These are phyloP conservation scores for Phytophthora tentaculata DNA, from an alignment of 352 stramenopile genomes.

Conservation along the genomic window DNA sequence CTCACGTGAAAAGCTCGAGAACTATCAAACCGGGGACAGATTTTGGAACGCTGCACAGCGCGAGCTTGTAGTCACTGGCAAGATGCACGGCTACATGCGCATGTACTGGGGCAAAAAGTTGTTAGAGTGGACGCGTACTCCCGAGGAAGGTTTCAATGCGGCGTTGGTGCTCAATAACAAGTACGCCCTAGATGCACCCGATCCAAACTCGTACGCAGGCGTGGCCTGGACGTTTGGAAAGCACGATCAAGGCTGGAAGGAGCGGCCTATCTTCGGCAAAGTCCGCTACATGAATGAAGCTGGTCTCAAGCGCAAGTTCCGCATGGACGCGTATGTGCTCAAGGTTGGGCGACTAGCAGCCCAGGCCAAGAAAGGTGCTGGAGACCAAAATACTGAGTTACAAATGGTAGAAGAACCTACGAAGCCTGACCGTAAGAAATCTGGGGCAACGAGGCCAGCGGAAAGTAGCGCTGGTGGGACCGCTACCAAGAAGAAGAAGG, in stretches of 20 bases:
- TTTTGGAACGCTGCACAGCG: conserved; percentile 99
- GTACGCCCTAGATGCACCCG: conserved; percentile 96
- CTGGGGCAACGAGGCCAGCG: conserved; percentile 10
- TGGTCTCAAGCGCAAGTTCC: conserved; percentile 98
- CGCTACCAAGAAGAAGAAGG: conserved; percentile 37
- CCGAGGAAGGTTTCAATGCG: conserved; percentile 90
- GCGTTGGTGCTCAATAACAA: conserved; percentile 98
- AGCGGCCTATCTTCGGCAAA: conserved; percentile 98
- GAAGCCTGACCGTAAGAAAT: conserved; percentile 17
- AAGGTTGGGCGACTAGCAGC: conserved; percentile 53
- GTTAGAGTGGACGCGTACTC: conserved; percentile 96
- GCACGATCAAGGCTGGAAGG: conserved; percentile 97
- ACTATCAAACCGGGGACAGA: conserved; percentile 93
- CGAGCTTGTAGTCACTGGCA: conserved; percentile 94
- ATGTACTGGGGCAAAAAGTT: conserved; percentile 99
- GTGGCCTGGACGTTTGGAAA: conserved; percentile 91
- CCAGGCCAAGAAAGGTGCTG: conserved; percentile 14
- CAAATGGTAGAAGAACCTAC: conserved; percentile 13
- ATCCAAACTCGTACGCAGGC: conserved; percentile 94
- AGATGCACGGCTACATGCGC: conserved; percentile 93
- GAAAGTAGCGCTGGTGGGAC: conserved; percentile 7
- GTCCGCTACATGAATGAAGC: conserved; percentile 99
- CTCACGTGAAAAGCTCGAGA: conserved; percentile 91
- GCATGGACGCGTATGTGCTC: conserved; percentile 89
- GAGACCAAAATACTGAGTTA: conserved; percentile 1